Evolutionary conservation across 2,329 filamentous ascomycete genomes (phyloP), one percentile per base, ranked within the genome.

Genomic region (Botryotinia calthae): DNA sequence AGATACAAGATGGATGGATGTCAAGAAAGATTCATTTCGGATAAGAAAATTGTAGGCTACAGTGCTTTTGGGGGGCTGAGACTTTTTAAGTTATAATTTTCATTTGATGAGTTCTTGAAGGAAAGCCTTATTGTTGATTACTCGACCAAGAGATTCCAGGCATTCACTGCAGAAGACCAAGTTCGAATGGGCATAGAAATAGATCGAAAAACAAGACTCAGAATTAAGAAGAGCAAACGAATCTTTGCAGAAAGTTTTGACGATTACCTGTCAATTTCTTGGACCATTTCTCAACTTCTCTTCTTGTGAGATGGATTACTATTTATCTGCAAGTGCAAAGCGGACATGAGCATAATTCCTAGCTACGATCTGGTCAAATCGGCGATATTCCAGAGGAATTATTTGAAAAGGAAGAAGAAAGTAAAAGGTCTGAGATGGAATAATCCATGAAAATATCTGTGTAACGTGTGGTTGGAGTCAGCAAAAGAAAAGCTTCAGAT

Each of bases 91-190:
- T 37, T 28, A 44, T 40, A n/a, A 40, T 16, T 28, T 16, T 56
- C 14, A 37, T 42, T 67, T 56, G 34, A 42, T 25, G n/a, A 22
- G 37, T 28, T 22, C n/a, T 56, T 44, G 12, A 31, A 25, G 42
- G 18, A 44, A 42, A 56, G 65, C 37, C 34, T 68, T 37, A 12
- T 22, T 40, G 20, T 54, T 54, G 5, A 8, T 20, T 25, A 67
- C 37, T 42, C 34, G 37, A 28, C 16, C 34, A 54, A 28, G 16
- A 58, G 10, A 56, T 42, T 68, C n/a, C 12, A 56, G 65, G 48
- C 65, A 68, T 31, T 56, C 25, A n/a, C 34, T 61, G 67, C 54
- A 70, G 14, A 70, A 61, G 22, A 20, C 37, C 54, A n/a, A 31
- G 61, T 69, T 5, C 40, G 22, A 25, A 22, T 1, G 16, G 4